These are phyloP conservation scores for Elaeis guineensis DNA, from an alignment of 176 grass and related monocot species.

Conservation along the genomic window DNA sequence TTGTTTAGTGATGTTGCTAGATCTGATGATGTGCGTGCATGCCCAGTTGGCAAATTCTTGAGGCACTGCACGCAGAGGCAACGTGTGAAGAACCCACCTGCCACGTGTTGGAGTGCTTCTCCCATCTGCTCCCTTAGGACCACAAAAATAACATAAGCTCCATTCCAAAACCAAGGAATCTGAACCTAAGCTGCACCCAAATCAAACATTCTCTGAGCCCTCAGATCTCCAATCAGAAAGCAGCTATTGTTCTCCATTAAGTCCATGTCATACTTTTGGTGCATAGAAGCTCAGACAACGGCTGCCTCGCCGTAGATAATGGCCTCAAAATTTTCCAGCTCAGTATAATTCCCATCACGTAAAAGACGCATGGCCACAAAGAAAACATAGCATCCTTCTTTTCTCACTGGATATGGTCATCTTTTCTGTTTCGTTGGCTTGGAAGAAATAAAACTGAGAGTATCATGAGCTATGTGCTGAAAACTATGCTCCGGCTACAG, in stretches of 20 bases:
- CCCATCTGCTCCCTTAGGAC: slow-evolving; percentile 20
- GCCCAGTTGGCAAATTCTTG: neutral
- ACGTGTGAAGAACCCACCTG: slow-evolving; percentile 17
- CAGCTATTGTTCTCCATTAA: no score
- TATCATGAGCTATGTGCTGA: no score
- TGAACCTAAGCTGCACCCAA: no score
- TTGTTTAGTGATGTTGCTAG: no score
- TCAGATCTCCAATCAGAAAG: no score
- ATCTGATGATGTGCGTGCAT: no score
- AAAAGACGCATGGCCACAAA: slow-evolving; percentile 38
- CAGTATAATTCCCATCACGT: slow-evolving; percentile 34
- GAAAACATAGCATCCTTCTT: neutral
- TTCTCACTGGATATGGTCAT: neutral
- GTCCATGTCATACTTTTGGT: no score
- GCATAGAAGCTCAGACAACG: no score
- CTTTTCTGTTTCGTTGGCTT: neutral
- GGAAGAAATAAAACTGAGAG: neutral
- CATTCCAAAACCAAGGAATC: no score
- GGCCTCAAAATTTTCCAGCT: no score
- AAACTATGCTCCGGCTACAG: slow-evolving; percentile 55
- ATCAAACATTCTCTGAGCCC: no score
- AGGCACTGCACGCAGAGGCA: slow-evolving; percentile 23
- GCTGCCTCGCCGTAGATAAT: no score
- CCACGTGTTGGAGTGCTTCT: slow-evolving; percentile 39
- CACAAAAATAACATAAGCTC: slow-evolving; percentile 22